phyloP scores from a whole-genome alignment of 352 stramenopile genomes.

The Saprolegnia parasitica region DNA sequence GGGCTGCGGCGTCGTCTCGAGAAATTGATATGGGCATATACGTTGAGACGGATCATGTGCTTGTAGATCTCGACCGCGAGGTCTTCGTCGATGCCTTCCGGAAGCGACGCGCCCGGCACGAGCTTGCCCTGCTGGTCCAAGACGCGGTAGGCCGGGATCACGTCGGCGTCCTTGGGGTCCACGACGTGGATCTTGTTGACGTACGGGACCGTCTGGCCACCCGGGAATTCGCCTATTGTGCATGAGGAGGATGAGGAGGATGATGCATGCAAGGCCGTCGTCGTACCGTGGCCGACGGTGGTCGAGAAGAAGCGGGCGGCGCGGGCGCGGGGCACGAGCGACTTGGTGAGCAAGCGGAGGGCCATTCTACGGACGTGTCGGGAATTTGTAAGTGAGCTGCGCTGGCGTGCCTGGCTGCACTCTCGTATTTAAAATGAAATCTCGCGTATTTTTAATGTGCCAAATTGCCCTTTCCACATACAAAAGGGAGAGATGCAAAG shows the following conservation, averaged over 20 bases:
- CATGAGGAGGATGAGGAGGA: background rate
- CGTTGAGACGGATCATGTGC: constrained; percentile 77
- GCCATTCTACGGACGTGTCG: constrained; percentile 7
- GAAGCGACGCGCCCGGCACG: constrained; percentile 59
- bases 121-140: constrained; percentile 82
- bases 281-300: constrained; percentile 21
- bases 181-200: constrained; percentile 85
- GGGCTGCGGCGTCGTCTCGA: no score
- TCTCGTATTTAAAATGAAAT: background rate
- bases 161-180: constrained; percentile 70
- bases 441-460: background rate
- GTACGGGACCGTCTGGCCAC: constrained; percentile 81
- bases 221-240: constrained; percentile 55
- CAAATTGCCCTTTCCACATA: background rate
- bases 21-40: constrained; percentile 34
- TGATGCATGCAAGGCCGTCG: background rate
- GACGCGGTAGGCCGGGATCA: constrained; percentile 89
- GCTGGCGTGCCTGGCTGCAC: constrained; percentile 1
- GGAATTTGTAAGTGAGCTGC: background rate
- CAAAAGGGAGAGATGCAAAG: background rate
- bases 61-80: constrained; percentile 83
- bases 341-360: constrained; percentile 23
- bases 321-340: background rate
- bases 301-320: constrained; percentile 22
- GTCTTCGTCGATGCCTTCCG: constrained; percentile 63